phyloP scores from a whole-genome alignment of 1,284 basidiomycete genomes.

The Chondrostereum purpureum region DNA sequence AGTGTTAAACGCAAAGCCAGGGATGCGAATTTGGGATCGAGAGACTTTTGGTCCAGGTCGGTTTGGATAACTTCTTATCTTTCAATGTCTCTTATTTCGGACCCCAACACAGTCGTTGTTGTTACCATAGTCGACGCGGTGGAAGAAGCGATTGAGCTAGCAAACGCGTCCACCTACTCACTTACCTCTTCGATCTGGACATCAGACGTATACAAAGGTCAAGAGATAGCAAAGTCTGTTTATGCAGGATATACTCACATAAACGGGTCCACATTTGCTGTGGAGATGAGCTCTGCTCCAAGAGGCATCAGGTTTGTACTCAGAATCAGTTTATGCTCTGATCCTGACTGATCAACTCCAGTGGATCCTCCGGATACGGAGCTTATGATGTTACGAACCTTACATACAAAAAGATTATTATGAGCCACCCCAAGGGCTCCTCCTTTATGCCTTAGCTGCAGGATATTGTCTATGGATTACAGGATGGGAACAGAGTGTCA shows the following conservation, averaged over 20 bases:
- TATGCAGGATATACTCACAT: slow-evolving; percentile 41
- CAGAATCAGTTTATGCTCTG: background rate
- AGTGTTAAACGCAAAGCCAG: slow-evolving; percentile 38
- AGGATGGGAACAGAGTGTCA: too few relatives aligned
- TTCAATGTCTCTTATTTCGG: background rate
- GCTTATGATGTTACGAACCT: slow-evolving; percentile 47
- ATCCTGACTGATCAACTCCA: slow-evolving; percentile 13
- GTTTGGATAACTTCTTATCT: too few relatives aligned
- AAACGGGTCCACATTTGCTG: slow-evolving; percentile 31
- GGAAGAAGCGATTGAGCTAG: slow-evolving; percentile 47
- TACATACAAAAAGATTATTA: slow-evolving; percentile 37
- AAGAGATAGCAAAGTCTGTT: slow-evolving; percentile 43
- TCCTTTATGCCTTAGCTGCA: too few relatives aligned
- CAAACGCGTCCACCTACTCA: slow-evolving; percentile 51
- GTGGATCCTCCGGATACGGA: slow-evolving; percentile 46
- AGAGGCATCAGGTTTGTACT: slow-evolving; percentile 29
- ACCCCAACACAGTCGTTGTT: slow-evolving; percentile 32
- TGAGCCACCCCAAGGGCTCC: slow-evolving; percentile 35
- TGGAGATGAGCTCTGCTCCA: slow-evolving; percentile 23
- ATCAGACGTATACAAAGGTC: slow-evolving; percentile 36
- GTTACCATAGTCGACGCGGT: slow-evolving; percentile 41
- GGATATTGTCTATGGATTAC: too few relatives aligned
- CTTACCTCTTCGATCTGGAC: slow-evolving; percentile 52
- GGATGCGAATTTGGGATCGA: slow-evolving; percentile 46
- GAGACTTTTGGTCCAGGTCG: slow-evolving; percentile 58